phyloP scores from a whole-genome alignment of 495 filamentous ascomycete species.

The Penicillium robsamsonii region DNA sequence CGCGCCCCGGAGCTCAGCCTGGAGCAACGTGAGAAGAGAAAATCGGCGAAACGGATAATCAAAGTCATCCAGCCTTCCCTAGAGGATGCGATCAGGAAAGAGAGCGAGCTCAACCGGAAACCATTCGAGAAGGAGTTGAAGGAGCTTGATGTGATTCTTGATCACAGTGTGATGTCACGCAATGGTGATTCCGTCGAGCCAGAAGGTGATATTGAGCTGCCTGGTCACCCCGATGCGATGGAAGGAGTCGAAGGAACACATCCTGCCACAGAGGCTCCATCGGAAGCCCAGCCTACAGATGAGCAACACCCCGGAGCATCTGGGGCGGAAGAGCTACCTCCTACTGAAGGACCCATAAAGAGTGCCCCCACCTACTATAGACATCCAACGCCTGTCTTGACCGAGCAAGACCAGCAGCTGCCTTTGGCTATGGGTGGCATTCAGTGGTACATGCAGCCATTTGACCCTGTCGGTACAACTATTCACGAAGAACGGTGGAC shows the following conservation, averaged over 20 bases:
- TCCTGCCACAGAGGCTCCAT: background rate
- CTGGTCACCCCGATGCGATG: constrained; percentile 16
- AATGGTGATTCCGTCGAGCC: constrained; percentile 37
- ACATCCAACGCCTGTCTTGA: constrained; percentile 27
- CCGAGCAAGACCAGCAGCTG: constrained; percentile 50
- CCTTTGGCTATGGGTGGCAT: constrained; percentile 70
- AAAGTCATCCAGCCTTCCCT: constrained; percentile 73
- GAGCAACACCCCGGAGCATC: constrained; percentile 9
- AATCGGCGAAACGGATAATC: constrained; percentile 78
- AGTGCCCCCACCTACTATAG: constrained; percentile 17
- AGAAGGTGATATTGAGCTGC: constrained; percentile 24
- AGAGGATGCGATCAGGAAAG: constrained; percentile 72
- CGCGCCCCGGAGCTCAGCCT: constrained; percentile 56
- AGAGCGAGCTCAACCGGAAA: constrained; percentile 71
- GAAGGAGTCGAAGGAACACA: constrained; percentile 23
- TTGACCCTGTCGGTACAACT: constrained; percentile 74
- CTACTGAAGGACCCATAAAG: constrained; percentile 13
- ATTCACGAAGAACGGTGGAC: constrained; percentile 75
- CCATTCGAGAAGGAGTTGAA: constrained; percentile 66
- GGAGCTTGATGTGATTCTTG: constrained; percentile 71
- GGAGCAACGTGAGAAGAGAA: constrained; percentile 63
- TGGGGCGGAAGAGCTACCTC: constrained; percentile 15
- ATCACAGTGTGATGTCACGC: constrained; percentile 52
- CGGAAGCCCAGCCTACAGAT: constrained; percentile 8
- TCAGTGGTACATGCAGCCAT: constrained; percentile 84